Conservation (phyloP, 2,329 filamentous ascomycete species). For the Fusarium anthophilum region DNA sequence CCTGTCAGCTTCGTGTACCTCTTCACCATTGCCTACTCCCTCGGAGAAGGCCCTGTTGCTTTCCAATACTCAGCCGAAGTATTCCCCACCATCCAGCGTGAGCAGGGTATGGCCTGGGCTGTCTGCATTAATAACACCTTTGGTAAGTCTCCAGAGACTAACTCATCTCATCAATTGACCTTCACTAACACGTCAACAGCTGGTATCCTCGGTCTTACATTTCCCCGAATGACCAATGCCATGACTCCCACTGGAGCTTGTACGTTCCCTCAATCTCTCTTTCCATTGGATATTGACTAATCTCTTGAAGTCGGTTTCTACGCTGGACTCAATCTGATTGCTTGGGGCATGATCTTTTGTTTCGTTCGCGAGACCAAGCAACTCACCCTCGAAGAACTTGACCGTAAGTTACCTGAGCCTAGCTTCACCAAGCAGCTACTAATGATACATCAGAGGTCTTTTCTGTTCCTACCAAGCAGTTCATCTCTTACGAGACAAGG, state of each 20-base stretch:
- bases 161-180: rapidly evolving
- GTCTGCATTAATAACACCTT: slow-evolving; percentile 50
- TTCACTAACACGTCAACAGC: slow-evolving; percentile 26
- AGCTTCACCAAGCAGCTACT: rapidly evolving
- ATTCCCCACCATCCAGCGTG: slow-evolving; percentile 51
- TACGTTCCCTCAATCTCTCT: background rate
- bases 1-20: slow-evolving; percentile 47
- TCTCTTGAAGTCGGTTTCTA: slow-evolving; percentile 51
- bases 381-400: slow-evolving; percentile 60
- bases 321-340: slow-evolving; percentile 57
- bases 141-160: slow-evolving; percentile 6
- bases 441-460: slow-evolving; percentile 1
- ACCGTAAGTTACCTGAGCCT: slow-evolving; percentile 29
- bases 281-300: background rate
- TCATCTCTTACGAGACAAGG: slow-evolving; percentile 45
- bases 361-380: slow-evolving; percentile 62
- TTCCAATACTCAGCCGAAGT: slow-evolving; percentile 53
- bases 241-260: slow-evolving; percentile 48
- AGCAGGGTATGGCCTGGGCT: slow-evolving; percentile 52
- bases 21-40: slow-evolving; percentile 49
- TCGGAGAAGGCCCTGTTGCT: slow-evolving; percentile 50
- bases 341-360: slow-evolving; percentile 58
- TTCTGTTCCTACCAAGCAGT: slow-evolving; percentile 48
- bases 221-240: slow-evolving; percentile 45
- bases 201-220: slow-evolving; percentile 45